A percentile compares a stretch with the other conserved stretches of the same genome.
These are phyloP conservation scores for Anthostomella pinea DNA, from an alignment of 2,329 filamentous ascomycete species.

Conservation along the genomic window DNA sequence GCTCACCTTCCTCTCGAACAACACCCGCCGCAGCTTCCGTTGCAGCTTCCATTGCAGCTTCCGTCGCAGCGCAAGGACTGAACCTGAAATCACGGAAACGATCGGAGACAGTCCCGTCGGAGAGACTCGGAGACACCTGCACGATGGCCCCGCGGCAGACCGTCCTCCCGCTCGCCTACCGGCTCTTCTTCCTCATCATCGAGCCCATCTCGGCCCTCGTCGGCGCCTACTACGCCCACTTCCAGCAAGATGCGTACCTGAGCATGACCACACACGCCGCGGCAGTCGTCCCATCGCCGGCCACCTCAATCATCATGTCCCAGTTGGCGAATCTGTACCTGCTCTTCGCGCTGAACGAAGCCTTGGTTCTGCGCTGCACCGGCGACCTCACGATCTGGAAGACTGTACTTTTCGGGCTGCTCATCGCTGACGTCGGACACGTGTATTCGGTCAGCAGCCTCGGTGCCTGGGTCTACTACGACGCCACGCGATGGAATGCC, in stretches of 20 bases:
- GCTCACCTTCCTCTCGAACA: no score
- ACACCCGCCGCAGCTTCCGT: no score
- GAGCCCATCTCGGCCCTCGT: constrained; percentile 58
- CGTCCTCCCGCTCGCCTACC: constrained; percentile 59
- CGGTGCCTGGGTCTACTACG: constrained; percentile 62
- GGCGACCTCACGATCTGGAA: constrained; percentile 68
- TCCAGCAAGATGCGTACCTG: constrained; percentile 57
- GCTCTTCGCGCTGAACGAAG: constrained; percentile 74
- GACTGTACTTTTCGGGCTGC: constrained; percentile 61
- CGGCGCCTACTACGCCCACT: constrained; percentile 52
- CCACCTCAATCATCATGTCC: constrained; percentile 64
- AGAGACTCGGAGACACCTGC: no score
- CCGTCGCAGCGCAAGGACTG: no score
- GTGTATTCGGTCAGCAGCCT: constrained; percentile 62
- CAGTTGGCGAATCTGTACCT: constrained; percentile 79
- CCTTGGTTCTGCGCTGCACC: constrained; percentile 68
- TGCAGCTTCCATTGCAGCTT: no score
- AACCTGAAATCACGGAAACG: no score
- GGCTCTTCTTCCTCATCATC: constrained; percentile 71
- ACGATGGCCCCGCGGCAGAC: constrained; percentile 24
- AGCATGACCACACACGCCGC: constrained; percentile 57
- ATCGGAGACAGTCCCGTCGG: no score
- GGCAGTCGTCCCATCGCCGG: constrained; percentile 45
- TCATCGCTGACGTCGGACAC: constrained; percentile 76
- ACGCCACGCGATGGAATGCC: constrained; percentile 59